A percentile compares a stretch with the other conserved stretches of the same genome.
Conservation (phyloP, 192 early-diverging fungal genomes). For the Borealophlyctis nickersoniae region DNA sequence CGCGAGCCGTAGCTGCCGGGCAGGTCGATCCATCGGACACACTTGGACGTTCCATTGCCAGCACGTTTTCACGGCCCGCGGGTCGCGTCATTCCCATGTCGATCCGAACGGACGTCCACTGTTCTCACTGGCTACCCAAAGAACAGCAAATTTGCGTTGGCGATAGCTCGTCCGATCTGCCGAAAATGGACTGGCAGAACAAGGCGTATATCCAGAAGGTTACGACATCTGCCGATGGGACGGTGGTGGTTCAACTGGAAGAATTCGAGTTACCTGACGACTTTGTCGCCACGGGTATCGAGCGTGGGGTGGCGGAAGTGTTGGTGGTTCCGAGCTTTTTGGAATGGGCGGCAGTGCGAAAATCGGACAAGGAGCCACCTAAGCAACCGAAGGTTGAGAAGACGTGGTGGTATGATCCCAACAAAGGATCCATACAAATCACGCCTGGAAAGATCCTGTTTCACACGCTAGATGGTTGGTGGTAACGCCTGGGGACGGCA, state of each 20-base stretch:
- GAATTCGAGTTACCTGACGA: constrained; percentile 17
- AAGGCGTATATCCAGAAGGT: not conserved
- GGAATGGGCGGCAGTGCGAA: constrained; percentile 16
- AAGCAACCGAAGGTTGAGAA: constrained; percentile 19
- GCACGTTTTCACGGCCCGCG: not conserved
- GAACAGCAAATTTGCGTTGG: not conserved
- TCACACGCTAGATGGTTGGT: constrained; percentile 24
- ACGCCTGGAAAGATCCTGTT: constrained; percentile 25
- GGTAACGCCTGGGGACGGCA: no score
- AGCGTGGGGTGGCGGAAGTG: constrained; percentile 18
- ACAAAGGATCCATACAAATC: constrained; percentile 29
- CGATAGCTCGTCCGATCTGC: not conserved
- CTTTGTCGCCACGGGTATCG: constrained; percentile 16
- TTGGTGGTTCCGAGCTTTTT: constrained; percentile 21
- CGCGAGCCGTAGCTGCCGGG: not conserved
- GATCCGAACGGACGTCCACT: not conserved
- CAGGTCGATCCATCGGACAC: not conserved
- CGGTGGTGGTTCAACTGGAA: not conserved
- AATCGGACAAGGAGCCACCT: no score
- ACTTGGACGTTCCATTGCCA: not conserved
- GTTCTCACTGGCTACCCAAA: not conserved
- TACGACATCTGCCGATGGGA: not conserved
- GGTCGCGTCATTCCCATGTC: not conserved
- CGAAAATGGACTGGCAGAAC: not conserved
- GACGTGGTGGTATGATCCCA: constrained; percentile 27